Percentiles rank a stretch among this genome's conserved stretches.
Conservation (phyloP, 2,329 filamentous ascomycete species). For the Paecilomyces variotii region DNA sequence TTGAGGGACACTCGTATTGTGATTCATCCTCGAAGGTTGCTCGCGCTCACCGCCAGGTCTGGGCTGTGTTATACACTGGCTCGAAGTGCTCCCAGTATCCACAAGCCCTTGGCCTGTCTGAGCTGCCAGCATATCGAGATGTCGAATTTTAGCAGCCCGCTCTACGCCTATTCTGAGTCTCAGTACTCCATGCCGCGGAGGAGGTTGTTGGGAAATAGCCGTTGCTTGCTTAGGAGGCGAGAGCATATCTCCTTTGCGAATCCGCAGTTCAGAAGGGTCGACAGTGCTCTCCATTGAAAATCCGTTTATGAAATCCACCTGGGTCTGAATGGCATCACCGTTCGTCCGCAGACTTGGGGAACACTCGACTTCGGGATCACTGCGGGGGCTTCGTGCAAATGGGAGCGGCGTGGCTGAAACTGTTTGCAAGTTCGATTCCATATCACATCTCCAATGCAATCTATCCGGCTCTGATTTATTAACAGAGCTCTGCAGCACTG, state of each 20-base stretch:
- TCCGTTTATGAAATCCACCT: conserved; percentile 8
- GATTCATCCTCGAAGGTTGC: background rate
- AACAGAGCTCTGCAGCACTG: conserved; percentile 7
- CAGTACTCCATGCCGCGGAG: conserved; percentile 7
- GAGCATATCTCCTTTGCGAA: conserved; percentile 4
- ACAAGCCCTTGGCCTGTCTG: background rate
- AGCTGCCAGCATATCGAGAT: background rate
- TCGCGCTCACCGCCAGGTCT: background rate
- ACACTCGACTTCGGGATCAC: background rate
- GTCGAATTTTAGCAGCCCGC: conserved; percentile 15
- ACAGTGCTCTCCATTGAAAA: conserved; percentile 1
- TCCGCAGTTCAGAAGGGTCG: conserved; percentile 6
- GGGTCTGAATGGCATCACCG: background rate
- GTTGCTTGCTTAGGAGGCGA: background rate
- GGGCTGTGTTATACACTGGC: background rate
- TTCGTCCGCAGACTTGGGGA: no score
- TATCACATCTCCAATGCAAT: conserved; percentile 11
- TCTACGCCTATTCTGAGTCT: conserved; percentile 13
- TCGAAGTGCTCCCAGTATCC: background rate
- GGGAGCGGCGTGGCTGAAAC: background rate
- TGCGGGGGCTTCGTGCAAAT: background rate
- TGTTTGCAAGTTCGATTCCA: background rate
- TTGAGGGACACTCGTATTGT: background rate
- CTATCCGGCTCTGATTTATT: conserved; percentile 4
- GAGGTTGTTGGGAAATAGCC: background rate